Base-by-base conservation (phyloP, 1,139 yeast genomes). In the Pichia sp. region DNA sequence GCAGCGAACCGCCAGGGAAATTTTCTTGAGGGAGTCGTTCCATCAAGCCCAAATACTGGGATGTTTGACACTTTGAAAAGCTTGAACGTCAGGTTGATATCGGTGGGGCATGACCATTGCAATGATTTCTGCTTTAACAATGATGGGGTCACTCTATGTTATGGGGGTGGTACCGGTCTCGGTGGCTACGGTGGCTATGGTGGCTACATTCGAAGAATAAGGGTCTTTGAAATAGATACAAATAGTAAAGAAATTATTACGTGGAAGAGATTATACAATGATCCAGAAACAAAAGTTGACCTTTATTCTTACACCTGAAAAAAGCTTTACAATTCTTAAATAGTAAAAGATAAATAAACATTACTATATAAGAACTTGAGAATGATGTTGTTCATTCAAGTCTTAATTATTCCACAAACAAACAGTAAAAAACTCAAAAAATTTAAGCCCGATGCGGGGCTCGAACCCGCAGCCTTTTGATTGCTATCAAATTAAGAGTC, bases 101-200 rank as follows among this genome's bases (percentile, higher is more conserved):
- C 87, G 54, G 95, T 88, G 8, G 98, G 99, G 0, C 99, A 93
- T 68, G 98, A 93, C 66, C 98, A 93, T 67, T 87, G 90, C 62
- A 93, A 93, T 67, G 98, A 93, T 66, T 93, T 80, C 67, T 93
- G 99, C 69, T 71, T 87, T 46, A 68, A 73, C 34, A 73, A 77
- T 49, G 76, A 78, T 47, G 50, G 44, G n/a, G 72, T 89, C 40
- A 89, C 96, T 96, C 72, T 92, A 45, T 93, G 99, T 66, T 90
- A 88, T 65, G 98, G 96, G 2, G 99, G 99, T 44, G 96, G 86
- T 0, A 77, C 80, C 1, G 99, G 98, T 4, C 95, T 88, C 71
- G 98, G 97, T 45, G 99, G 97, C 0, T 90, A 90, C 66, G 96
- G 86, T 11, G 97, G 97, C 0, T 89, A 90, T 66, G 92, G 90